These are phyloP conservation scores for Conringia planisiliqua DNA, from an alignment of 345 rosid species.

Conservation along the genomic window DNA sequence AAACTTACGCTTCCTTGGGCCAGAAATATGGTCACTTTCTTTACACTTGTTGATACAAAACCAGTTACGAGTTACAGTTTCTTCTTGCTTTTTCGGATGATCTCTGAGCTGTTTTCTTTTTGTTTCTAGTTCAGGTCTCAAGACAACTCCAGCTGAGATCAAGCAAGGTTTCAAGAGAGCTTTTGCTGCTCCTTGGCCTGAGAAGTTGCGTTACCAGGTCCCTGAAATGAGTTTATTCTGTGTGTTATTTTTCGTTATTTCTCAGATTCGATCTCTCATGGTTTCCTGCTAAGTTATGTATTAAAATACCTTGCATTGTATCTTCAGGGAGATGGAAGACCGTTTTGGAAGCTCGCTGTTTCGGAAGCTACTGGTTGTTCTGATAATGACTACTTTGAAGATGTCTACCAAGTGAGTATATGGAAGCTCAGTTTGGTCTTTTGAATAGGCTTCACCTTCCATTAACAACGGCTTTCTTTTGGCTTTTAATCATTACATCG, in stretches of 20 bases:
- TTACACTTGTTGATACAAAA: neutral
- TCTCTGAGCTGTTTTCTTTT: neutral
- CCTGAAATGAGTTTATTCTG: neutral
- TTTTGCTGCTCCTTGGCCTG: constrained; percentile 78
- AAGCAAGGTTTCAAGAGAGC: constrained; percentile 82
- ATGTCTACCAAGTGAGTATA: constrained; percentile 64
- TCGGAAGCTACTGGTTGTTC: constrained; percentile 82
- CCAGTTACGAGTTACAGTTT: neutral
- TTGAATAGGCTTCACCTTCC: neutral
- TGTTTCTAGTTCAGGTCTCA: constrained; percentile 46
- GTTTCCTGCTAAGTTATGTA: neutral
- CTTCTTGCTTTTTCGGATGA: neutral
- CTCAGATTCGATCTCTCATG: neutral
- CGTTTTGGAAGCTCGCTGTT: constrained; percentile 79
- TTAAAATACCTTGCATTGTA: neutral
- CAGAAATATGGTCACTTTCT: constrained; percentile 62
- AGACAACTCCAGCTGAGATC: constrained; percentile 59
- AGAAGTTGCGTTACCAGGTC: constrained; percentile 86
- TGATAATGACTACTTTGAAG: constrained; percentile 73
- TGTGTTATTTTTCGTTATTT: neutral
- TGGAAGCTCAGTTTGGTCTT: neutral
- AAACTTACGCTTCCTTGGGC: constrained; percentile 75
- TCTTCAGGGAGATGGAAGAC: constrained; percentile 82
- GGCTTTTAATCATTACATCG: neutral
- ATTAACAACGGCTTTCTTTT: neutral